Evolutionary conservation across 2,329 filamentous ascomycete species (phyloP).

Genomic region (Aureobasidium sp.): DNA sequence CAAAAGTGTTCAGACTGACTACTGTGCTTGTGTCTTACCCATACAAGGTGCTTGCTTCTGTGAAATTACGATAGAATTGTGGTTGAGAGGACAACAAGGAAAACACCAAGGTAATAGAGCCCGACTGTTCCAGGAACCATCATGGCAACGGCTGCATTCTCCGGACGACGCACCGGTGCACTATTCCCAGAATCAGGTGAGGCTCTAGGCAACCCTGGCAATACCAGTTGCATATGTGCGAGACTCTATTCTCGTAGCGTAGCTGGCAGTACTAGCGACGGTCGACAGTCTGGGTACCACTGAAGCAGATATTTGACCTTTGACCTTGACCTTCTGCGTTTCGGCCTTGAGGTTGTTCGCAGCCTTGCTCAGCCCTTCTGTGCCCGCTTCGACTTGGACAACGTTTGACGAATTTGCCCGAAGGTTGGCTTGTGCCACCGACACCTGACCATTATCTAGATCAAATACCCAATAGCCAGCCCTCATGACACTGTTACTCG

Average conservation of each 20-base stretch:
- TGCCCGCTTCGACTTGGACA: not conserved
- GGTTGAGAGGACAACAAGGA: not conserved
- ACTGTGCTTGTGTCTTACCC: not conserved
- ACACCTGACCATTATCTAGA: conserved; percentile 30
- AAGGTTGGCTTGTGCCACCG: conserved; percentile 26
- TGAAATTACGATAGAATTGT: not conserved
- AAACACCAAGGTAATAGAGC: not conserved
- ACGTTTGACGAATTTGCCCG: not conserved
- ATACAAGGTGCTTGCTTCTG: not conserved
- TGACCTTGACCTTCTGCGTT: not conserved
- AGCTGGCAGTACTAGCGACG: not conserved
- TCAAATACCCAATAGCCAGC: conserved; percentile 32
- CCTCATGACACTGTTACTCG: conserved; percentile 26
- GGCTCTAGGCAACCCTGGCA: no score
- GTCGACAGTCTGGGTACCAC: not conserved
- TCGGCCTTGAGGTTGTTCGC: not conserved
- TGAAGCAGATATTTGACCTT: not conserved
- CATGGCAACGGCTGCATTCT: not conserved
- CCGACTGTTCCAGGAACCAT: not conserved
- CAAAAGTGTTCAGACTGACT: not conserved
- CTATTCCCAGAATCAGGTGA: not conserved
- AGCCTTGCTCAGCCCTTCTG: not conserved
- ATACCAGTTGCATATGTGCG: not conserved
- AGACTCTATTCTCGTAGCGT: not conserved
- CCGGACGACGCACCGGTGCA: not conserved